Evolutionary conservation across 2,329 filamentous ascomycete species (phyloP).

Genomic region (Nothophoma quercina): DNA sequence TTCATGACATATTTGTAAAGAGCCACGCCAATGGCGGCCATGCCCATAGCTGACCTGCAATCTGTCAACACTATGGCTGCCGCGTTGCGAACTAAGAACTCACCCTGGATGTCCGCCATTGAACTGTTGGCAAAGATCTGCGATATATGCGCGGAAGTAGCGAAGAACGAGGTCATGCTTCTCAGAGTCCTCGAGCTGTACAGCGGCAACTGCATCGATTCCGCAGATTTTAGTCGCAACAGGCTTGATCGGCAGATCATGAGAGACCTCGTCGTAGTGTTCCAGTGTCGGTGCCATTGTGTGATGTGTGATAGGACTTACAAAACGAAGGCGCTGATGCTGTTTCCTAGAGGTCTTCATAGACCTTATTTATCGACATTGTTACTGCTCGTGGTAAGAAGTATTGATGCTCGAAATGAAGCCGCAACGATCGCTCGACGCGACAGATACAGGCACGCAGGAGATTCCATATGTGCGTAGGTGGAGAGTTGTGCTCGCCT

Average conservation of each 20-base stretch:
- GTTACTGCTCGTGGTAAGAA: neutral
- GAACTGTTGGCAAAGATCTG: conserved; percentile 11
- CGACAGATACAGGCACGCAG: neutral
- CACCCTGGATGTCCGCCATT: conserved; percentile 10
- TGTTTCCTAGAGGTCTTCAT: neutral
- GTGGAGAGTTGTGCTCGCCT: neutral
- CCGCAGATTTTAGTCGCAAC: conserved; percentile 22
- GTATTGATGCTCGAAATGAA: neutral
- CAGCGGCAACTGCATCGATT: conserved; percentile 19
- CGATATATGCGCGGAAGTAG: conserved; percentile 23
- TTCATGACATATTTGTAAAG: conserved; percentile 70
- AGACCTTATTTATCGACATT: conserved; percentile 9
- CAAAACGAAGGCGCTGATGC: neutral
- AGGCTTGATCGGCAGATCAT: conserved; percentile 18
- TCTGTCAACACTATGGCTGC: neutral
- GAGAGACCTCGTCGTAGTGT: conserved; percentile 18
- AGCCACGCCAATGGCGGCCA: conserved; percentile 68
- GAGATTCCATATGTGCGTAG: neutral
- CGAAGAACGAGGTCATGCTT: conserved; percentile 24
- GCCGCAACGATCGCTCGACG: conserved; percentile 7
- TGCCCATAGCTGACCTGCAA: conserved; percentile 59
- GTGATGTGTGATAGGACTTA: neutral
- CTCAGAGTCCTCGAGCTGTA: conserved; percentile 8
- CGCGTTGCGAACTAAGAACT: neutral
- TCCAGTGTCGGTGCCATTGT: conserved; percentile 20